Base-by-base conservation (phyloP, 306 rosid species). In the Morella rubra region DNA sequence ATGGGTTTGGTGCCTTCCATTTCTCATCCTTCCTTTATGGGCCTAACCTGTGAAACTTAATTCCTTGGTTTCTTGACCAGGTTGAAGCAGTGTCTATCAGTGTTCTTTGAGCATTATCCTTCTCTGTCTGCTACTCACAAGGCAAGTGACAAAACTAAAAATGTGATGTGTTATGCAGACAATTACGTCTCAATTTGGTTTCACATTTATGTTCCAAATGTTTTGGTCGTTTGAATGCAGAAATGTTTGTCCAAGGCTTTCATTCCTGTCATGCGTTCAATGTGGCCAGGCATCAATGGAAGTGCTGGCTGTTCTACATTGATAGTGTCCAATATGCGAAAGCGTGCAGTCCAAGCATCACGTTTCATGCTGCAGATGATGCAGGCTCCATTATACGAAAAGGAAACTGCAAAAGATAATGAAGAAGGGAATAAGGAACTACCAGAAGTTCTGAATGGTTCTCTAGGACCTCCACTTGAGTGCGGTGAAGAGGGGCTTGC, bases 321-420 rank as follows among this genome's bases (percentile, higher is more conserved):
- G 24, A 16, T 81, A 76, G 89, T 95, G 73, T 89, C 92, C 73
- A 91, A 87, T 80, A 83, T 90, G 92, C 97, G 93, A 49, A 95
- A 95, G 85, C 91, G 89, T 79, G 97, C 90, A 27, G 96, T 95
- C 79, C 97, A 88, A 84, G 99, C 96, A 82, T 92, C 97, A 52
- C 96, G 92, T 37, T 95, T 92, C 79, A 92, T 95, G 97, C 85
- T 95, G 86, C 97, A 95, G 85, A 92, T 95, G 97, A 83, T 92
- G 87, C 96, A 89, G 86, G 85, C 84, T 75, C 93, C 97, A 45
- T 84, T 90, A 18, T 92, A 87, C 66, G 74, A 60, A 72, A 87
- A 79, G 76, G 90, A 87, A 76, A 73, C 84, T 77, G 89, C 84
- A 77, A 84, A 62, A 42, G 91, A 68, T 65, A 71, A 87, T 80